Evolutionary conservation across 2,329 filamentous ascomycete genomes (phyloP), one percentile per base, ranked within the genome.

Genomic region (Ilyonectria robusta): DNA sequence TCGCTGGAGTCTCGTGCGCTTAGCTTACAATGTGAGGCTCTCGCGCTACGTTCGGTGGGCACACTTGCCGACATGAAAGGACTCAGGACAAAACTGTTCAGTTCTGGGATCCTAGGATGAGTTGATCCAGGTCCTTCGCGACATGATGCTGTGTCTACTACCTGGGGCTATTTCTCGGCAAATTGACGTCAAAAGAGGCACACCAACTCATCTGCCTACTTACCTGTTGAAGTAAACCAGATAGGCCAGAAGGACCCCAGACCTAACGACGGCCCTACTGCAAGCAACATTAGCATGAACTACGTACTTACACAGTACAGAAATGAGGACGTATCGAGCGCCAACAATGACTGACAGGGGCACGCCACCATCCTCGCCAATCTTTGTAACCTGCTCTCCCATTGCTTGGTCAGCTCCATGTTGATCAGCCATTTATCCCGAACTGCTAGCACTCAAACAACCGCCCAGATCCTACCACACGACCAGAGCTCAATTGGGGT

Each of bases 21-120:
- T 1, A 40, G 53, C 7, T 50, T 77, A 4, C 77, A 80, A 51
- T 78, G 77, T 44, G 76, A 78, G 13, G 66, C 70, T 15, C 37
- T 79, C 13, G 60, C 62, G 15, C 72, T 74, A 7, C 68, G 74
- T 8, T 59, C 72, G 6, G 68, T 70, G 3, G 56, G 59, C 11
- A 73, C 72, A 7, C 62, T 77, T 2, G 65, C 59, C 2, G 72
- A 75, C 15, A 54, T 76, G 13, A 42, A 59, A 15, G 46, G n/a
- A 33, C 63, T 66, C 2, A 46, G 58, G 29, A 46, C 42, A 29
- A 31, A 58, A 26, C 8, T 66, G 17, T 66, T 58, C 15, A 57
- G 46, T 33, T 46, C 46, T 7, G 58, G 63, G 19, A 58, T 54
- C 37, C 40, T 62, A 1, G n/a, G 19, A 19, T 62, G 47, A 60